Evolutionary conservation across 495 filamentous ascomycete genomes (phyloP).

Genomic region (Neurospora sp.): DNA sequence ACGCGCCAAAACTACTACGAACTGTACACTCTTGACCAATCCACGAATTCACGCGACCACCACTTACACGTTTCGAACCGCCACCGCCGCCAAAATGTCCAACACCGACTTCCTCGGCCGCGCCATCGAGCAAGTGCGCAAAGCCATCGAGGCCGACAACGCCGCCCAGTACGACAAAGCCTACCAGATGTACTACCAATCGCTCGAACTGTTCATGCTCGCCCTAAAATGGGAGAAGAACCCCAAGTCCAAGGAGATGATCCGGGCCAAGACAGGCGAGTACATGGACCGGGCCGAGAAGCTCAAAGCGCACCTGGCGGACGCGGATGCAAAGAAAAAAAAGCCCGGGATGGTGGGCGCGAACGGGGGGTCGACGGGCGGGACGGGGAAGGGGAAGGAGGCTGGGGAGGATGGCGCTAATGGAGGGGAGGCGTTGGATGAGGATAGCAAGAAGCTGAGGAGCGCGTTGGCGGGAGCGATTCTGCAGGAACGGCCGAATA

Average conservation of each 20-base stretch:
- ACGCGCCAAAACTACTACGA: not conserved
- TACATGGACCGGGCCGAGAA: slow-evolving; percentile 99
- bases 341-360: slow-evolving; percentile 72
- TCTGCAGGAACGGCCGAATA: slow-evolving; percentile 84
- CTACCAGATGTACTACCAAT: slow-evolving; percentile 87
- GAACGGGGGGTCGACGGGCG: slow-evolving; percentile 70
- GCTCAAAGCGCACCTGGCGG: slow-evolving; percentile 78
- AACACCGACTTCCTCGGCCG: slow-evolving; percentile 95
- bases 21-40: not conserved
- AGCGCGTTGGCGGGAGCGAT: slow-evolving; percentile 88
- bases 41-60: not conserved
- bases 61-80: not conserved
- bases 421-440: slow-evolving; percentile 58
- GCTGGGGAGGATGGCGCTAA: slow-evolving; percentile 32
- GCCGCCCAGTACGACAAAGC: slow-evolving; percentile 94
- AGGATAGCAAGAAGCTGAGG: slow-evolving; percentile 89
- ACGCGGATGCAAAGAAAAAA: slow-evolving; percentile 61
- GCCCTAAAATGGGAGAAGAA: slow-evolving; percentile 99
- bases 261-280: slow-evolving; percentile 80
- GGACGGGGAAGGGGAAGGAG: slow-evolving; percentile 44
- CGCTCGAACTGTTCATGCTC: slow-evolving; percentile 92
- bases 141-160: slow-evolving; percentile 93
- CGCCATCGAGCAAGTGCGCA: slow-evolving; percentile 91
- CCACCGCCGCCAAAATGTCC: slow-evolving; percentile 52
- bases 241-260: slow-evolving; percentile 89